These are phyloP conservation scores for Colletotrichum paranaense DNA, from an alignment of 2,329 filamentous ascomycete species.

Conservation along the genomic window DNA sequence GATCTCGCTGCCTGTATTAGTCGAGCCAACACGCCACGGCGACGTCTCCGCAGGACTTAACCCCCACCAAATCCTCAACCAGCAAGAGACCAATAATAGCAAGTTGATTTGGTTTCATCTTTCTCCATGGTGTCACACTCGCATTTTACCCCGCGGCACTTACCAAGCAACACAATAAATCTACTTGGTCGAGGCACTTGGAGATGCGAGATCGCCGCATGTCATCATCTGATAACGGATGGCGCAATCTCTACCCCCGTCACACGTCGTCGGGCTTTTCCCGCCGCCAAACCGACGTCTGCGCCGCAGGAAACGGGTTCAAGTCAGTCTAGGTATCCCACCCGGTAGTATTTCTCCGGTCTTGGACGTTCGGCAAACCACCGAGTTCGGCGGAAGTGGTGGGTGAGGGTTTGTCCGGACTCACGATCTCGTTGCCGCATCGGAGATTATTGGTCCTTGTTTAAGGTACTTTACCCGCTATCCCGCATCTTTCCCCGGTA, in stretches of 20 bases:
- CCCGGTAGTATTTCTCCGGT: neutral
- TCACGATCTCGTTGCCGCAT: slow-evolving; percentile 13
- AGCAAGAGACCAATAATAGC: slow-evolving; percentile 10
- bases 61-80: neutral
- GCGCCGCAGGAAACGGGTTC: neutral
- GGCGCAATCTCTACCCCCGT: slow-evolving; percentile 31
- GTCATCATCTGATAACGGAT: slow-evolving; percentile 37
- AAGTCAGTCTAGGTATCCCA: neutral
- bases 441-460: slow-evolving; percentile 16
- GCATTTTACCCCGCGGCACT: slow-evolving; percentile 23
- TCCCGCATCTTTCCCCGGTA: slow-evolving; percentile 9
- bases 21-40: neutral
- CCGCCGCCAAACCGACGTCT: neutral
- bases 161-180: neutral
- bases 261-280: neutral
- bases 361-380: neutral
- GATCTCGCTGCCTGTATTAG: neutral
- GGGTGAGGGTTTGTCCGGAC: neutral
- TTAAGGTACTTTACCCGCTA: slow-evolving; percentile 5
- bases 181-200: slow-evolving; percentile 13
- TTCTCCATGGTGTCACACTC: slow-evolving; percentile 1
- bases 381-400: slow-evolving; percentile 14
- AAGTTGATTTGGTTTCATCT: slow-evolving; percentile 15
- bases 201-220: slow-evolving; percentile 24
- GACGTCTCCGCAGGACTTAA: neutral